Percentiles rank a stretch among this genome's conserved stretches.
phyloP scores from a whole-genome alignment of 73 alveolate species.

The Paramecium pentaurelia region DNA sequence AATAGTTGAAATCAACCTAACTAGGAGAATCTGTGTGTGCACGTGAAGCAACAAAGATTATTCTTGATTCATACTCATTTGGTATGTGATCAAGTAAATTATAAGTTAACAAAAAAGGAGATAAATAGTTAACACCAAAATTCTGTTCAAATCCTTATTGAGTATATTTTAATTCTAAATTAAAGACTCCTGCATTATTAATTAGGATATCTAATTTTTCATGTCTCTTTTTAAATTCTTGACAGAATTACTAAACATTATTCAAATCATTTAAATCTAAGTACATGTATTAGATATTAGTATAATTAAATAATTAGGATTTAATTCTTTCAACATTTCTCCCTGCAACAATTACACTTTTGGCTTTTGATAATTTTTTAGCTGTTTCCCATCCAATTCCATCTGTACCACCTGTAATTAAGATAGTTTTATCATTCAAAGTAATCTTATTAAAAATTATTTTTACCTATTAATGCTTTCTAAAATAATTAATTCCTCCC shows the following conservation, averaged over 20 bases:
- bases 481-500: neutral
- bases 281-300: neutral
- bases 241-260: slow-evolving; percentile 59
- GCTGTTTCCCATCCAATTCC: slow-evolving; percentile 53
- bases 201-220: slow-evolving; percentile 66
- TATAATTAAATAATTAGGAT: neutral
- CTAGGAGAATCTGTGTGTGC: slow-evolving; percentile 50
- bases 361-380: slow-evolving; percentile 8
- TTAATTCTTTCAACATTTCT: neutral
- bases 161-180: slow-evolving; percentile 45
- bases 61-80: slow-evolving; percentile 61
- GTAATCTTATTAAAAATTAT: neutral
- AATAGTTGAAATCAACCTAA: slow-evolving; percentile 43
- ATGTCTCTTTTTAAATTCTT: slow-evolving; percentile 47
- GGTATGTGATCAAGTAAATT: slow-evolving; percentile 56
- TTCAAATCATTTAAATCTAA: slow-evolving; percentile 66
- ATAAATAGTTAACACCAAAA: slow-evolving; percentile 64
- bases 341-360: neutral
- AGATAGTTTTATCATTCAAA: slow-evolving; percentile 41
- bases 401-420: slow-evolving; percentile 66
- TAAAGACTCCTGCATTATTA: slow-evolving; percentile 69
- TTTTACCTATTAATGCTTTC: neutral
- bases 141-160: slow-evolving; percentile 66
- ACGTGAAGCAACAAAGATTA: slow-evolving; percentile 66
- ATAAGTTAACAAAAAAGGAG: slow-evolving; percentile 63